These are phyloP conservation scores for Acarospora socialis DNA, from an alignment of 2,329 filamentous ascomycete genomes.

Conservation along the genomic window DNA sequence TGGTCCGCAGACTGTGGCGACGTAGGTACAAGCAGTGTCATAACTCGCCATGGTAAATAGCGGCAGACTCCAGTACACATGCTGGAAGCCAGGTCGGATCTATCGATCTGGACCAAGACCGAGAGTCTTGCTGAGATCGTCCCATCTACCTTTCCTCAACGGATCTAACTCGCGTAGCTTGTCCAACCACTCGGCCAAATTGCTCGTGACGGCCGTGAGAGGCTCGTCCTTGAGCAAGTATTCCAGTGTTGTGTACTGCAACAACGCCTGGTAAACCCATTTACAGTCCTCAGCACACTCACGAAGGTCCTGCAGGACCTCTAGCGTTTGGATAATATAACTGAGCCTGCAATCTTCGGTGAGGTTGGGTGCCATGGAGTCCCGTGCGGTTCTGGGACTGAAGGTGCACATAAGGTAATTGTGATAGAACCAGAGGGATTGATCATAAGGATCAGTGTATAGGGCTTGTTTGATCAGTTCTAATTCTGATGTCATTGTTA, in stretches of 20 bases:
- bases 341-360: slow-evolving; percentile 44
- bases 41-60: too few relatives aligned
- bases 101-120: too few relatives aligned
- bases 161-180: slow-evolving; percentile 58
- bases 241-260: slow-evolving; percentile 57
- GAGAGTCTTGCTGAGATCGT: slow-evolving; percentile 45
- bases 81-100: too few relatives aligned
- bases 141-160: slow-evolving; percentile 60
- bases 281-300: slow-evolving; percentile 59
- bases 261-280: slow-evolving; percentile 77
- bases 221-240: slow-evolving; percentile 31
- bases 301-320: slow-evolving; percentile 54
- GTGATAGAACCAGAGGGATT: slow-evolving; percentile 96
- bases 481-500: slow-evolving; percentile 43
- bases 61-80: too few relatives aligned
- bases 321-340: slow-evolving; percentile 57
- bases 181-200: slow-evolving; percentile 45
- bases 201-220: slow-evolving; percentile 27
- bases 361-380: slow-evolving; percentile 52
- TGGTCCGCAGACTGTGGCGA: too few relatives aligned
- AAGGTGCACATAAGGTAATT: slow-evolving; percentile 67
- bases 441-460: slow-evolving; percentile 82
- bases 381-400: slow-evolving; percentile 33
- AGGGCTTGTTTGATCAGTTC: slow-evolving; percentile 61
- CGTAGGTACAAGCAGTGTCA: too few relatives aligned